A percentile compares a stretch with the other conserved stretches of the same genome.
Conservation (phyloP, 805 yeast species). For the Starmerella apis region DNA sequence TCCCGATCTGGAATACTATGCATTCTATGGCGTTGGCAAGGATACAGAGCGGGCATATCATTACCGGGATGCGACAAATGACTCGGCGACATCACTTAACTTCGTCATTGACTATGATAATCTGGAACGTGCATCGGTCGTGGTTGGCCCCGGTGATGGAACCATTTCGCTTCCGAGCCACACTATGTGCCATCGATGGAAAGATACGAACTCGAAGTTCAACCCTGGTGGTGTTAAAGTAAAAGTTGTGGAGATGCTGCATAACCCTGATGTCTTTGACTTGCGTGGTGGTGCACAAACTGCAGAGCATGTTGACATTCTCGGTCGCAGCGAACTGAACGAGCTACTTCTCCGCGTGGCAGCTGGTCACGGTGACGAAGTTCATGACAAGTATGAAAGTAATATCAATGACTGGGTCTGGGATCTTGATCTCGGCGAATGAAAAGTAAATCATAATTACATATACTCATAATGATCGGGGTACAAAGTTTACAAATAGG, state of each 20-base stretch:
- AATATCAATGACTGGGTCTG: conserved; percentile 52
- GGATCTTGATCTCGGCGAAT: conserved; percentile 39
- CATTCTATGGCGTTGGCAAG: conserved; percentile 93
- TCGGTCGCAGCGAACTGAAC: conserved; percentile 86
- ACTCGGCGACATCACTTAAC: conserved; percentile 44
- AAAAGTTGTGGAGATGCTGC: conserved; percentile 78
- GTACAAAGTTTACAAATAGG: not conserved
- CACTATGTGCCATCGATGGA: conserved; percentile 86
- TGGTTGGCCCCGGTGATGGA: conserved; percentile 89
- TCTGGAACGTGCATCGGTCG: conserved; percentile 47
- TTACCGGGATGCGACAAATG: conserved; percentile 59
- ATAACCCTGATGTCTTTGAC: conserved; percentile 88
- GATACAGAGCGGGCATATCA: conserved; percentile 91
- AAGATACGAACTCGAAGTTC: conserved; percentile 45
- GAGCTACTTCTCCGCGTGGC: conserved; percentile 76
- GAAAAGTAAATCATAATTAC: conserved; percentile 5
- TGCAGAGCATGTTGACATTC: conserved; percentile 94
- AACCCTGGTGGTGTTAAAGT: conserved; percentile 72
- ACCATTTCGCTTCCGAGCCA: conserved; percentile 84
- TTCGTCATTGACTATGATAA: conserved; percentile 61
- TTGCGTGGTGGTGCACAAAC: conserved; percentile 95
- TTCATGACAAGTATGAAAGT: conserved; percentile 51
- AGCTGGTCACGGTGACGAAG: conserved; percentile 62
- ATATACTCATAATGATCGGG: not conserved
- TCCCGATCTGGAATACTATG: conserved; percentile 77